A percentile compares a stretch with the other conserved stretches of the same genome.
Evolutionary conservation across 2,329 filamentous ascomycete species (phyloP).

Genomic region (Cyclaneusma minus): DNA sequence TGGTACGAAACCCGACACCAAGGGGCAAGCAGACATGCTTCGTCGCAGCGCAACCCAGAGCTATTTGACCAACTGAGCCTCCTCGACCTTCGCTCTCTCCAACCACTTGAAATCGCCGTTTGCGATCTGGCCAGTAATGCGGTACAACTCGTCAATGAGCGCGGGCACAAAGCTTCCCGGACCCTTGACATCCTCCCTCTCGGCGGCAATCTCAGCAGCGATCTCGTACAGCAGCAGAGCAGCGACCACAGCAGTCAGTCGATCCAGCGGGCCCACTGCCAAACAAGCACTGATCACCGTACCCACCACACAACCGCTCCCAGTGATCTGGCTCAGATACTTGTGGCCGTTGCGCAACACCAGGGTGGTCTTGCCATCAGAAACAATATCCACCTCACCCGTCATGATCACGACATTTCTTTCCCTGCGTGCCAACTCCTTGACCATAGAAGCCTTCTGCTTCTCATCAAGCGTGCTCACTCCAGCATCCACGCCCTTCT

Average conservation of each 20-base stretch:
- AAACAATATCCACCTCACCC: slow-evolving; percentile 60
- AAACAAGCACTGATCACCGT: slow-evolving; percentile 66
- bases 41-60: no score
- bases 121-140: slow-evolving; percentile 30
- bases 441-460: slow-evolving; percentile 48
- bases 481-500: slow-evolving; percentile 74
- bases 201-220: slow-evolving; percentile 44
- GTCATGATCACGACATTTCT: slow-evolving; percentile 69
- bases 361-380: slow-evolving; percentile 54
- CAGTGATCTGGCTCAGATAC: slow-evolving; percentile 55
- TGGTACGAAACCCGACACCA: no score
- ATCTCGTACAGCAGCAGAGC: slow-evolving; percentile 67
- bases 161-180: slow-evolving; percentile 78
- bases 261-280: slow-evolving; percentile 44
- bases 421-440: slow-evolving; percentile 49
- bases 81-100: slow-evolving; percentile 30
- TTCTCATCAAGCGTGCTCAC: slow-evolving; percentile 32
- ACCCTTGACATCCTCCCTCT: slow-evolving; percentile 52
- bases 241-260: slow-evolving; percentile 57
- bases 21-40: no score
- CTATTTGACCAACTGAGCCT: no score
- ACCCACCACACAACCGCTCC: slow-evolving; percentile 73
- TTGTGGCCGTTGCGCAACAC: slow-evolving; percentile 64
- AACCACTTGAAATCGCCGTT: slow-evolving; percentile 35
- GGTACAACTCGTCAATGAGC: slow-evolving; percentile 59